phyloP scores from a whole-genome alignment of 2,329 filamentous ascomycete species.

The Fusarium musae region DNA sequence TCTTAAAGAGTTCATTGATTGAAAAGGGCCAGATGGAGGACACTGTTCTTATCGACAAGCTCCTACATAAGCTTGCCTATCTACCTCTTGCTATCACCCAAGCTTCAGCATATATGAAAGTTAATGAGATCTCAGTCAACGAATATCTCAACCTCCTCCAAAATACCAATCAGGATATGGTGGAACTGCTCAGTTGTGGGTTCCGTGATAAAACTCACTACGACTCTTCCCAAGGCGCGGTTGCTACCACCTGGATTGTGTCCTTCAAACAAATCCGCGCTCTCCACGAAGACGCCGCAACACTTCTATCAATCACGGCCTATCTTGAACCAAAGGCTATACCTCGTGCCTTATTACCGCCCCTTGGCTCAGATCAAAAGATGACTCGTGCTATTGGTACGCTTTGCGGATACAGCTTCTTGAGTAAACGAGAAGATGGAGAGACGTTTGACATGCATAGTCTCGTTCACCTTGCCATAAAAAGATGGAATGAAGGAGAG shows the following conservation, averaged over 20 bases:
- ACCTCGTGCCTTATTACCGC: slow-evolving; percentile 49
- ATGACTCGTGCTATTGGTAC: slow-evolving; percentile 46
- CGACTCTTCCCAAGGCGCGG: slow-evolving; percentile 45
- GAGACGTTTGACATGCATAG: slow-evolving; percentile 52
- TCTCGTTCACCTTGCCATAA: slow-evolving; percentile 49
- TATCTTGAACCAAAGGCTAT: slow-evolving; percentile 55
- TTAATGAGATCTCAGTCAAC: slow-evolving; percentile 34
- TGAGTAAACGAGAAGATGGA: slow-evolving; percentile 38
- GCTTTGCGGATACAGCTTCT: slow-evolving; percentile 49
- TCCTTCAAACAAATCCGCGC: slow-evolving; percentile 54
- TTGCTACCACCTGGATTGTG: slow-evolving; percentile 54
- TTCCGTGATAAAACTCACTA: slow-evolving; percentile 50
- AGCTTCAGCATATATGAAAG: slow-evolving; percentile 54
- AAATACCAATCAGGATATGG: slow-evolving; percentile 45
- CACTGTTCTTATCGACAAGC: background rate
- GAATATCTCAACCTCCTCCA: slow-evolving; percentile 51
- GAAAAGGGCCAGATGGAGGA: background rate
- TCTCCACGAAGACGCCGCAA: slow-evolving; percentile 41
- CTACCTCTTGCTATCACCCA: slow-evolving; percentile 54
- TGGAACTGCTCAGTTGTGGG: slow-evolving; percentile 26
- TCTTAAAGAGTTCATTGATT: slow-evolving; percentile 38
- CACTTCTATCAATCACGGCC: slow-evolving; percentile 53
- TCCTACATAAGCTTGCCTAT: slow-evolving; percentile 46
- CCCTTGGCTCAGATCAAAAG: background rate
- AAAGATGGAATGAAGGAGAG: slow-evolving; percentile 39